Conservation (phyloP, 768 basidiomycete species). For the Coprinopsis marcescibilis region DNA sequence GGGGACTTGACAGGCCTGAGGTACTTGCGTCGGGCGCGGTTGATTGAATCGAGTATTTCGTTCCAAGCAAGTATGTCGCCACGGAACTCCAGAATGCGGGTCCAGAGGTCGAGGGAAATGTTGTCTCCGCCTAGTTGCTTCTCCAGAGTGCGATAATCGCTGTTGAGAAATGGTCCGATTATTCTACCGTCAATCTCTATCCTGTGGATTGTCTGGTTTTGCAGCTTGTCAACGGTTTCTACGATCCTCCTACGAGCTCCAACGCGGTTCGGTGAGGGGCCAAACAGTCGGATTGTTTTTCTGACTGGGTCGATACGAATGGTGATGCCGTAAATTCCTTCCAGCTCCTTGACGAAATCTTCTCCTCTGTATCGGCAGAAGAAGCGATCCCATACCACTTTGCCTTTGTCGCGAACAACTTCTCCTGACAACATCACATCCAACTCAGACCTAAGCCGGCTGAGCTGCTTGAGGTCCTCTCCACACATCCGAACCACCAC, state of each 20-base stretch:
- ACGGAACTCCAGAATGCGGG: slow-evolving; percentile 44
- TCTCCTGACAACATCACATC: slow-evolving; percentile 63
- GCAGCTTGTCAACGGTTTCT: slow-evolving; percentile 38
- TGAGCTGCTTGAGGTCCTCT: slow-evolving; percentile 43
- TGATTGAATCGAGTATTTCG: slow-evolving; percentile 36
- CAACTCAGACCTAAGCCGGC: slow-evolving; percentile 51
- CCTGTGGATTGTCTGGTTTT: slow-evolving; percentile 32
- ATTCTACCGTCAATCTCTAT: slow-evolving; percentile 45
- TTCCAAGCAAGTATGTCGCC: slow-evolving; percentile 45
- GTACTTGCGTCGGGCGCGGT: slow-evolving; percentile 24
- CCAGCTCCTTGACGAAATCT: slow-evolving; percentile 40
- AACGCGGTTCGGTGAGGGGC: slow-evolving; percentile 35
- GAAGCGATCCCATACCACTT: slow-evolving; percentile 61
- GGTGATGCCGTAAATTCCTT: slow-evolving; percentile 31
- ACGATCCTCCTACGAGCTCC: slow-evolving; percentile 41
- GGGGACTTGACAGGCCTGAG: slow-evolving; percentile 9
- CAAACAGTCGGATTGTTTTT: slow-evolving; percentile 50
- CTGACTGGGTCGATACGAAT: slow-evolving; percentile 38
- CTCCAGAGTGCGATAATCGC: slow-evolving; percentile 41
- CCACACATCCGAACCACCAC: slow-evolving; percentile 45
- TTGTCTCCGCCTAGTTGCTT: slow-evolving; percentile 51
- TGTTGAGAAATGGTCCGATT: slow-evolving; percentile 39
- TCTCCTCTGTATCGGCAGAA: slow-evolving; percentile 40
- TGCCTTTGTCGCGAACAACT: slow-evolving; percentile 42
- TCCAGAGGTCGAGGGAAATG: slow-evolving; percentile 41